phyloP scores from a whole-genome alignment of 1,284 basidiomycete species.

The Ganoderma lucidum region DNA sequence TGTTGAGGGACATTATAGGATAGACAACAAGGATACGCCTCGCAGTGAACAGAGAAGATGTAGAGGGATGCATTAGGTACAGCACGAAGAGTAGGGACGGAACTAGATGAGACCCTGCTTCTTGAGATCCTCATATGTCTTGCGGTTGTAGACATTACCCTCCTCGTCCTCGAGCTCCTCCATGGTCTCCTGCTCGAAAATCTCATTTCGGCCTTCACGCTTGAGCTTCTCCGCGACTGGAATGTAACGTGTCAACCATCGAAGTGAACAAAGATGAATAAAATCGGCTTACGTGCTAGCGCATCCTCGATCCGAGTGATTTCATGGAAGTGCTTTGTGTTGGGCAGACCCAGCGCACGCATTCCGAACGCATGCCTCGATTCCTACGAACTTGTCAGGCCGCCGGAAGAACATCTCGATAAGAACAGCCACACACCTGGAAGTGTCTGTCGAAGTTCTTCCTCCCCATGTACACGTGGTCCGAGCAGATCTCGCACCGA shows the following conservation, averaged over 20 bases:
- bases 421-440: constrained; percentile 55
- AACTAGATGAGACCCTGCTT: constrained; percentile 86
- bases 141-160: constrained; percentile 93
- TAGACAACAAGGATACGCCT: constrained; percentile 18
- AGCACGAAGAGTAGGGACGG: neutral
- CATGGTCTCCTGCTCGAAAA: constrained; percentile 91
- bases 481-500: constrained; percentile 97
- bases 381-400: constrained; percentile 60
- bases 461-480: constrained; percentile 94
- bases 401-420: neutral
- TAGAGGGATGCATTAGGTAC: constrained; percentile 5
- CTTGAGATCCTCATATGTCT: constrained; percentile 92
- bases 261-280: constrained; percentile 3
- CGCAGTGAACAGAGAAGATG: neutral
- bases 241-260: neutral
- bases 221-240: constrained; percentile 96
- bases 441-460: constrained; percentile 97
- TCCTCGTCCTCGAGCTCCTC: constrained; percentile 98
- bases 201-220: constrained; percentile 90
- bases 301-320: constrained; percentile 98
- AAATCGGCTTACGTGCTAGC: constrained; percentile 76
- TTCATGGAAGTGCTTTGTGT: constrained; percentile 99
- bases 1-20: constrained; percentile 22
- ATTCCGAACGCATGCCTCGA: constrained; percentile 98
- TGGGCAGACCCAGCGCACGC: constrained; percentile 96